phyloP scores from a whole-genome alignment of 2,329 filamentous ascomycete species.

The Penicillium sp. region DNA sequence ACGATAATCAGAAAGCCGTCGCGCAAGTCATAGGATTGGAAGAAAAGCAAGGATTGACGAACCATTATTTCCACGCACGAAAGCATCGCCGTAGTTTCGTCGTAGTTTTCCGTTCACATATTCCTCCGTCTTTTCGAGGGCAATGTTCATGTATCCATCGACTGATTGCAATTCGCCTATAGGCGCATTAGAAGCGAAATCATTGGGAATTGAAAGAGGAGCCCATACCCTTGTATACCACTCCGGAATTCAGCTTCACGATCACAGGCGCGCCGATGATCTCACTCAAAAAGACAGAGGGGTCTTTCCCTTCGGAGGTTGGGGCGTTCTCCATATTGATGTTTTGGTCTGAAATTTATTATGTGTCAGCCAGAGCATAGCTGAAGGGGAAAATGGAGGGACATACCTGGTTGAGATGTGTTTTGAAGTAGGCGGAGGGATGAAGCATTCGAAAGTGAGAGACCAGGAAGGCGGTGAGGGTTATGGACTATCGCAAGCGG shows the following conservation, averaged over 20 bases:
- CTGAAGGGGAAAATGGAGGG: neutral
- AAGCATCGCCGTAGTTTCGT: constrained; percentile 87
- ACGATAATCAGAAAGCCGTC: neutral
- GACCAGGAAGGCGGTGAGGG: constrained; percentile 7
- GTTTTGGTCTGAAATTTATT: neutral
- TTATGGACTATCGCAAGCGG: constrained; percentile 10
- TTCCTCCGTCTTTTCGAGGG: constrained; percentile 91
- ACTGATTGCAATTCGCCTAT: constrained; percentile 92
- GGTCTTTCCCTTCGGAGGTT: constrained; percentile 76
- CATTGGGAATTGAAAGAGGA: neutral
- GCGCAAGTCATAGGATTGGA: neutral
- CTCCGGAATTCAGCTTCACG: constrained; percentile 97
- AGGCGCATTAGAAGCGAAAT: constrained; percentile 1
- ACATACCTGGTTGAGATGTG: neutral
- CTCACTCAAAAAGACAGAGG: constrained; percentile 86
- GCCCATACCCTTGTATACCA: constrained; percentile 86
- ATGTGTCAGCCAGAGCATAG: neutral
- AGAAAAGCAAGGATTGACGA: constrained; percentile 21
- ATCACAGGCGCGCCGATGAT: constrained; percentile 94
- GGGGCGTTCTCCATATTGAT: constrained; percentile 71
- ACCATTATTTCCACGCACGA: constrained; percentile 97
- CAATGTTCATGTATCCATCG: constrained; percentile 99
- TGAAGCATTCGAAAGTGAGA: constrained; percentile 8
- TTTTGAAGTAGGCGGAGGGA: neutral
- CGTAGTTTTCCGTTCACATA: constrained; percentile 81